A percentile compares a stretch with the other conserved stretches of the same genome.
Conservation (phyloP, 1,284 basidiomycete species). For the Pseudozyma hubeiensis region DNA sequence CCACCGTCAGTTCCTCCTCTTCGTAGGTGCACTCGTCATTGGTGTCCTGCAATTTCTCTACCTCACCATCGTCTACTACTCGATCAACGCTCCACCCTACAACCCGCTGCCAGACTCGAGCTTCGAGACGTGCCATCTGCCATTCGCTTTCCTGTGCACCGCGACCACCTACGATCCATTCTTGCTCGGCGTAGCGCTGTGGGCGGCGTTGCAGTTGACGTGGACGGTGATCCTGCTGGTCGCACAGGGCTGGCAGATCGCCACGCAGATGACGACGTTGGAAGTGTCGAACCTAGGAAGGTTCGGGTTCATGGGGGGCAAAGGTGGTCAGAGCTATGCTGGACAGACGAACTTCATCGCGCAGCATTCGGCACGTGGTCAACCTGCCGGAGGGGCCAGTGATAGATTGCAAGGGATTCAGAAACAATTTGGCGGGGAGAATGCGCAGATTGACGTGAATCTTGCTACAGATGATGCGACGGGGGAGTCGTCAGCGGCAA, state of each 20-base stretch:
- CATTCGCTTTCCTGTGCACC: conserved; percentile 75
- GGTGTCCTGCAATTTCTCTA: conserved; percentile 85
- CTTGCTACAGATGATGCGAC: conserved; percentile 1
- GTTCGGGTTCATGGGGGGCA: conserved; percentile 96
- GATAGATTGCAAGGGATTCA: conserved; percentile 23
- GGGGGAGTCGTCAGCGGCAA: background rate
- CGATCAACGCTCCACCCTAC: conserved; percentile 43
- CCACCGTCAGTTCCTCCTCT: conserved; percentile 92
- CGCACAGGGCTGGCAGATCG: conserved; percentile 90
- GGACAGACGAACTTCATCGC: conserved; percentile 44
- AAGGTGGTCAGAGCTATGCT: conserved; percentile 76
- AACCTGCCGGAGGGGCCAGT: conserved; percentile 3
- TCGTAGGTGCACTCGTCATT: conserved; percentile 83
- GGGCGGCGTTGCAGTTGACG: conserved; percentile 89
- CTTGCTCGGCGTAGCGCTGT: conserved; percentile 81
- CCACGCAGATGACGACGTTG: conserved; percentile 93
- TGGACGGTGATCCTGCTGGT: conserved; percentile 91
- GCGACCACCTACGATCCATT: conserved; percentile 77
- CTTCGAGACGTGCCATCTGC: conserved; percentile 75
- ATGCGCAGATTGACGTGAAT: conserved; percentile 29
- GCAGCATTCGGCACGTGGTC: conserved; percentile 19
- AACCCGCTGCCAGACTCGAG: conserved; percentile 36
- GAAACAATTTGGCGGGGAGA: conserved; percentile 13
- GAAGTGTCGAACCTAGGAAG: conserved; percentile 94
- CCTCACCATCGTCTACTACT: conserved; percentile 75